Conservation (phyloP, 1,139 yeast genomes). For the Tardiomyces depauwii region DNA sequence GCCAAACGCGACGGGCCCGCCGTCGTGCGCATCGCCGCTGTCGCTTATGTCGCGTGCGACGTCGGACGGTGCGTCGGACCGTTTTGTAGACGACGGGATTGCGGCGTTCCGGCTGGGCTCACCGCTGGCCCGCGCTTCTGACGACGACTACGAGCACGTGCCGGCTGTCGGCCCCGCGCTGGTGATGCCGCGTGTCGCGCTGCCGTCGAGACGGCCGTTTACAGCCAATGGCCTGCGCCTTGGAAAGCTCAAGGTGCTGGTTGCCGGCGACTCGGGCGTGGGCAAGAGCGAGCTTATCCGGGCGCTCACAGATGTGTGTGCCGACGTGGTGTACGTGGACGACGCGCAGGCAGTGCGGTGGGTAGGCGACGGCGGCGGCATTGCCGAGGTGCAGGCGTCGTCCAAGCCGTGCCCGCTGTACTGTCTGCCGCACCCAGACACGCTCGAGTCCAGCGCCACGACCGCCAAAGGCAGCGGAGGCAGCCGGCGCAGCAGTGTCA, state of each 20-base stretch:
- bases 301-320: slow-evolving; percentile 14
- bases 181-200: slow-evolving; percentile 17
- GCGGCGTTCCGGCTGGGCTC: background rate
- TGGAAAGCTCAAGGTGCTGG: slow-evolving; percentile 18
- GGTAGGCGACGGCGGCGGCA: slow-evolving; percentile 1
- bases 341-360: slow-evolving; percentile 5
- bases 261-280: slow-evolving; percentile 18
- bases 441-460: background rate
- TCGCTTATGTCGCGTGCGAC: background rate
- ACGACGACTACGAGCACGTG: no score
- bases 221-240: slow-evolving; percentile 16
- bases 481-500: background rate
- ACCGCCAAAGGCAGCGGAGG: slow-evolving; percentile 1
- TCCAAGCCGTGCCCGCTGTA: slow-evolving; percentile 17
- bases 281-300: slow-evolving; percentile 19
- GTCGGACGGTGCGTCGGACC: background rate
- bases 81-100: background rate
- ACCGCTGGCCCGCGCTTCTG: background rate
- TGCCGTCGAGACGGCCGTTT: slow-evolving; percentile 18
- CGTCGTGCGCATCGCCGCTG: background rate
- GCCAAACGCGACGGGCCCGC: no score
- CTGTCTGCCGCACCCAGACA: slow-evolving; percentile 4
- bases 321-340: slow-evolving; percentile 19
- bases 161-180: slow-evolving; percentile 4
- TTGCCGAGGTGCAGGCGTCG: slow-evolving; percentile 13